Base-by-base conservation (phyloP, 1,284 basidiomycete genomes). In the Apiotrichum mycotoxinovorans region DNA sequence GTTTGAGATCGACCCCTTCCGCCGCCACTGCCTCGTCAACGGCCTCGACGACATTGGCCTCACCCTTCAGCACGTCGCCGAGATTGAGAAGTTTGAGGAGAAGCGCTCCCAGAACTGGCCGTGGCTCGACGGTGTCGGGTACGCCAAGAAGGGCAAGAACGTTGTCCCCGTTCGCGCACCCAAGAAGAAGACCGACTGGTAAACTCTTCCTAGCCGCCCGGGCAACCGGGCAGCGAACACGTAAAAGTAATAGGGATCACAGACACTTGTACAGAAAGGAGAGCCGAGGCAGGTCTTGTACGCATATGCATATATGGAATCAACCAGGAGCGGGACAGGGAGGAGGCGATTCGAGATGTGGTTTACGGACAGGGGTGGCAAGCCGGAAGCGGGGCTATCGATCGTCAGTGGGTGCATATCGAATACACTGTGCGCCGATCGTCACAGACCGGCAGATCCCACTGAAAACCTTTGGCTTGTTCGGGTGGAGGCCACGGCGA, bases 101-200 rank as follows among this genome's bases (percentile, higher is more conserved):
- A 83, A 83, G 66, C 78, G 93, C 63, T 87, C 85, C 34, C 79
- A 83, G 68, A 73, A 81, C 56, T 95, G 91, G 90, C 89, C 93
- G 12, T 97, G 93, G 93, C 79, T 96, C 74, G 89, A 97, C 72
- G 93, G 93, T 51, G 88, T 92, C 61, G 91, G 90, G 40, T 93
- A 91, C 79, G 76, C 75, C 52, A 83, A 87, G 74, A 87, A 86
- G 54, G 83, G 82, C 52, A 72, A 77, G 44, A 78, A 76, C 68
- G 71, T 87, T 42, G 67, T 72, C 17, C 73, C 76, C n/a, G 72
- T 69, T 35, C 79, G 77, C 49, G 62, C 48, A 15, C 63, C 66
- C 42, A 72, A 75, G 44, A 83, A 80, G 78, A 22, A 9, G 25
- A 87, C 84, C 74, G 89, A 92, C 58, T 93, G 90, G 89, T 92